Percentiles rank a stretch among this genome's conserved stretches.
Evolutionary conservation across 108 stramenopile genomes (phyloP).

Genomic region (Conticribra guillardii): DNA sequence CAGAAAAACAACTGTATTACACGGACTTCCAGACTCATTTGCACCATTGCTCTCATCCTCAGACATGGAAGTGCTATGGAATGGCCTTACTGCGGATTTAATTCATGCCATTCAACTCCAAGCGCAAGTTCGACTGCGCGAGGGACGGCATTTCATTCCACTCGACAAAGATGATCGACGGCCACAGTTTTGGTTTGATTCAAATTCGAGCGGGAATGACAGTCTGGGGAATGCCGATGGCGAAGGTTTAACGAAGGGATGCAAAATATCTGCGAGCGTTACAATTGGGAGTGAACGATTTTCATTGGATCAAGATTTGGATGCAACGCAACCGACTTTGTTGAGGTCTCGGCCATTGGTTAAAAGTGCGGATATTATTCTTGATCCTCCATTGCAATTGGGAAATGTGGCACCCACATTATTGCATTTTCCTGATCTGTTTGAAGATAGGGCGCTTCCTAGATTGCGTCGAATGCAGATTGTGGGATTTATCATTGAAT

Average conservation of each 20-base stretch:
- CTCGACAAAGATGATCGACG: constrained; percentile 78
- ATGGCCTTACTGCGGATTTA: constrained; percentile 78
- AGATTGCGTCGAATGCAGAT: constrained; percentile 61
- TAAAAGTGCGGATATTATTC: constrained; percentile 63
- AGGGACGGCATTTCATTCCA: constrained; percentile 78
- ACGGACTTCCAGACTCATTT: constrained; percentile 85
- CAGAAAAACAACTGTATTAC: constrained; percentile 13
- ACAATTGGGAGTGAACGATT: constrained; percentile 72
- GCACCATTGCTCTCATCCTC: constrained; percentile 86
- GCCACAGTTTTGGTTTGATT: constrained; percentile 79
- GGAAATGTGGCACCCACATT: constrained; percentile 87
- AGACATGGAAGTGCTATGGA: constrained; percentile 68
- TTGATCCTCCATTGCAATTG: constrained; percentile 82
- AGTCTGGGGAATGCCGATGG: constrained; percentile 6
- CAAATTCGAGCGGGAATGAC: constrained; percentile 17
- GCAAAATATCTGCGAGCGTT: constrained; percentile 59
- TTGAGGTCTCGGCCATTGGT: constrained; percentile 80
- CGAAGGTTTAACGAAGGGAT: constrained; percentile 46
- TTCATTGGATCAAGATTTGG: constrained; percentile 72
- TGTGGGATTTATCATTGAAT: constrained; percentile 65
- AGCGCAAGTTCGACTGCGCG: constrained; percentile 60
- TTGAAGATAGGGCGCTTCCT: constrained; percentile 74
- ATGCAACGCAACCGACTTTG: constrained; percentile 55
- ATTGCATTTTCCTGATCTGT: constrained; percentile 85
- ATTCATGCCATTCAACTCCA: constrained; percentile 76